Evolutionary conservation across 1,284 basidiomycete species (phyloP).

Genomic region (Fistulina hepatica): DNA sequence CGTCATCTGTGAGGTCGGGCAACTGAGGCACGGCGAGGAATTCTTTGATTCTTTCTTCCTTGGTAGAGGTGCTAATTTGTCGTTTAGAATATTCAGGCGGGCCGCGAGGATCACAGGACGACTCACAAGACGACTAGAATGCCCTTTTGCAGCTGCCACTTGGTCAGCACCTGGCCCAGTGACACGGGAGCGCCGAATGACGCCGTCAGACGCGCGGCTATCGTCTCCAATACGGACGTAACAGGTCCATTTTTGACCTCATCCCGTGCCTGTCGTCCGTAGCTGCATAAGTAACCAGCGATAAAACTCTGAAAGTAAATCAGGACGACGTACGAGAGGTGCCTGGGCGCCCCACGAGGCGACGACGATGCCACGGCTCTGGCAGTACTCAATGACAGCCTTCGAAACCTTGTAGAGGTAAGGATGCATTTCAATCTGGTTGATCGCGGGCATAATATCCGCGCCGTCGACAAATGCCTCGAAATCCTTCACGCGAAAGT

Average conservation of each 20-base stretch:
- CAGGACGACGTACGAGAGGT: constrained; percentile 44
- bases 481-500: constrained; percentile 63
- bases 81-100: too few relatives aligned
- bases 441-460: constrained; percentile 56
- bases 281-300: neutral
- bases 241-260: too few relatives aligned
- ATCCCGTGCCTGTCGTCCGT: constrained; percentile 11
- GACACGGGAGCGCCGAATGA: constrained; percentile 37
- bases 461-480: constrained; percentile 49
- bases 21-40: constrained; percentile 46
- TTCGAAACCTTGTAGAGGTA: constrained; percentile 54
- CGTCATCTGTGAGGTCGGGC: constrained; percentile 47
- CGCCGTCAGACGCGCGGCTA: constrained; percentile 37
- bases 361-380: constrained; percentile 49
- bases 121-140: constrained; percentile 62
- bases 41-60: constrained; percentile 56
- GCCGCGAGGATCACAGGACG: neutral
- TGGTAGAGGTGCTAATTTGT: constrained; percentile 51
- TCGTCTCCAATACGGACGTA: constrained; percentile 30
- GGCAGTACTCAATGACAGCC: constrained; percentile 43
- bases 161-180: constrained; percentile 42
- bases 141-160: constrained; percentile 50
- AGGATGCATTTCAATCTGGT: constrained; percentile 80
- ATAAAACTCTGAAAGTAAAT: neutral
- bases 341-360: constrained; percentile 60